These are phyloP conservation scores for Monilinia polystroma DNA, from an alignment of 2,329 filamentous ascomycete genomes.

Conservation along the genomic window DNA sequence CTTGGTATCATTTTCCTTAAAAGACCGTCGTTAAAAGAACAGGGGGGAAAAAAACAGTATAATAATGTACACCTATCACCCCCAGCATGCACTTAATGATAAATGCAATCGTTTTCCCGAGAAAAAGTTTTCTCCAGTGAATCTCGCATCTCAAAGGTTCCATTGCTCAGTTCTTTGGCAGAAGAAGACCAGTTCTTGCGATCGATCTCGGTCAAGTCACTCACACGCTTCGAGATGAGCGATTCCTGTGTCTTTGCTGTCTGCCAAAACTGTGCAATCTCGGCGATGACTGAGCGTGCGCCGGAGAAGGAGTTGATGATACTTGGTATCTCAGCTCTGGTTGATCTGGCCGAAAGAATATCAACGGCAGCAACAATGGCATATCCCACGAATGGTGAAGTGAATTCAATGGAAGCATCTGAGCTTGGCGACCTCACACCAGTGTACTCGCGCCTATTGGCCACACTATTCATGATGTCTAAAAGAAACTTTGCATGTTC, in stretches of 20 bases:
- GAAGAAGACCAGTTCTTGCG: neutral
- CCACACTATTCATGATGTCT: constrained; percentile 47
- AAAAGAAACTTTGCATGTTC: constrained; percentile 55
- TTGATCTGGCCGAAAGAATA: constrained; percentile 61
- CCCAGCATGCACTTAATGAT: constrained; percentile 26
- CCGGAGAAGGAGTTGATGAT: constrained; percentile 55
- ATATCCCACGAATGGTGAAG: constrained; percentile 62
- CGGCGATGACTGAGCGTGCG: constrained; percentile 54
- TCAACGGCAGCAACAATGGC: constrained; percentile 64
- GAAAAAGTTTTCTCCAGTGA: constrained; percentile 46
- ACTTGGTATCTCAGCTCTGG: constrained; percentile 50
- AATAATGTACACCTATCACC: constrained; percentile 20
- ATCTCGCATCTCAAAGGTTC: constrained; percentile 32
- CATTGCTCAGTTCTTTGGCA: constrained; percentile 24
- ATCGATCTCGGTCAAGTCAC: constrained; percentile 24
- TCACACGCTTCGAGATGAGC: constrained; percentile 32
- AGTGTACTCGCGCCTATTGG: constrained; percentile 39
- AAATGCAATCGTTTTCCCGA: constrained; percentile 35
- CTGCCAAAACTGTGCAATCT: constrained; percentile 59
- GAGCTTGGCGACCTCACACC: neutral
- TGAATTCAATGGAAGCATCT: constrained; percentile 40
- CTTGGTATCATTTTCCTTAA: constrained; percentile 22
- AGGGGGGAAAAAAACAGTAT: neutral
- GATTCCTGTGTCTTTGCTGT: constrained; percentile 51
- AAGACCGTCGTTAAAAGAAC: constrained; percentile 5